Percentiles rank a stretch among this genome's conserved stretches.
phyloP scores from a whole-genome alignment of 1,284 basidiomycete genomes.

The Meripilus lineatus region DNA sequence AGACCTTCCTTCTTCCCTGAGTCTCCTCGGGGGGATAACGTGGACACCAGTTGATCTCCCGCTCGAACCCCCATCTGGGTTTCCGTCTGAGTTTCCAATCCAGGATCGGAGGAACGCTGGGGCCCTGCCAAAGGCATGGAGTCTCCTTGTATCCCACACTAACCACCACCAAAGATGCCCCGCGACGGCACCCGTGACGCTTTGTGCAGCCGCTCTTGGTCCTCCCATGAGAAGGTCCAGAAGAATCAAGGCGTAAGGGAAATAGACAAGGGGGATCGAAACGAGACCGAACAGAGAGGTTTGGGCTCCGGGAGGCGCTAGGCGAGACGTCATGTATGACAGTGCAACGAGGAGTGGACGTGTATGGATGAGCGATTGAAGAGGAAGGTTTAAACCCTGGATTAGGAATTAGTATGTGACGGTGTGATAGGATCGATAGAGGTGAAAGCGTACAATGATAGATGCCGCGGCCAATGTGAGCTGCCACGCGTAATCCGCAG shows the following conservation, averaged over 20 bases:
- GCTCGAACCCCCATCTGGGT: slow-evolving; percentile 16
- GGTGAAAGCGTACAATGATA: slow-evolving; percentile 50
- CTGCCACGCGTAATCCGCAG: slow-evolving; percentile 74
- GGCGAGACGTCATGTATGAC: slow-evolving; percentile 61
- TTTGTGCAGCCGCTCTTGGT: slow-evolving; percentile 46
- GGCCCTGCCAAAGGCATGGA: slow-evolving; percentile 26
- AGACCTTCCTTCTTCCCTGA: slow-evolving; percentile 18
- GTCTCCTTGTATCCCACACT: slow-evolving; percentile 38
- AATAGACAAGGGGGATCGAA: slow-evolving; percentile 64
- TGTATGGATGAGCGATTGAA: slow-evolving; percentile 53
- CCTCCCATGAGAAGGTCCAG: slow-evolving; percentile 71
- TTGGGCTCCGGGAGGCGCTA: slow-evolving; percentile 60
- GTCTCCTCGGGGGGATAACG: slow-evolving; percentile 25
- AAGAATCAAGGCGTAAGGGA: slow-evolving; percentile 71
- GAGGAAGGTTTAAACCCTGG: slow-evolving; percentile 60
- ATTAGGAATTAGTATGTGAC: background rate
- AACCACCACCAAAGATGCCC: slow-evolving; percentile 81
- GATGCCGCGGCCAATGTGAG: slow-evolving; percentile 49
- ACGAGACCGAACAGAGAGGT: slow-evolving; percentile 75
- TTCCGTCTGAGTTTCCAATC: slow-evolving; percentile 25
- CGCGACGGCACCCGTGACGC: slow-evolving; percentile 66
- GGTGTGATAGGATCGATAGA: background rate
- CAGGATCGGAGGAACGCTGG: slow-evolving; percentile 34
- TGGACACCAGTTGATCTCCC: slow-evolving; percentile 25
- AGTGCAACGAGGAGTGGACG: slow-evolving; percentile 67